Evolutionary conservation across 768 basidiomycete species (phyloP).

Genomic region (Lactarius tabidus): DNA sequence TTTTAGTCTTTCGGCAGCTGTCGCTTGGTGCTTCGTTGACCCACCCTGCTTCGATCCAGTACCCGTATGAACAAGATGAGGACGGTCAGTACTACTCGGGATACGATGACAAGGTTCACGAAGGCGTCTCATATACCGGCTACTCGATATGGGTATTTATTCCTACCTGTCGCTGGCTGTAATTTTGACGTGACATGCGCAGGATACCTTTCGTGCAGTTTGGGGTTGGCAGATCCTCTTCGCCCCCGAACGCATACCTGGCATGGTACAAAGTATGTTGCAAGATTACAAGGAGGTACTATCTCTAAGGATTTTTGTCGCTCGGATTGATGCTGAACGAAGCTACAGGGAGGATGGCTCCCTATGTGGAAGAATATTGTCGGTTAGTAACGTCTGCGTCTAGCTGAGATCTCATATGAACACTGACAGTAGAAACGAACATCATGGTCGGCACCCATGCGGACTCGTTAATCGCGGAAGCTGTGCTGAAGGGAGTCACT

Average conservation of each 20-base stretch:
- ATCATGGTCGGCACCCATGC: conserved; percentile 86
- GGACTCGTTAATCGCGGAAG: conserved; percentile 72
- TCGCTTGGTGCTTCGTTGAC: not conserved
- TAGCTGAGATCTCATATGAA: not conserved
- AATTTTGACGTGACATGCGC: conserved; percentile 2
- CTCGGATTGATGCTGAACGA: not conserved
- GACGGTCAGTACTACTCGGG: conserved; percentile 68
- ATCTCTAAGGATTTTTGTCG: not conserved
- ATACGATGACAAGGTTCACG: conserved; percentile 62
- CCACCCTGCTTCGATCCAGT: conserved; percentile 38
- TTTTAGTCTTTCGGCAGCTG: not conserved
- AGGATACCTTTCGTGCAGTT: conserved; percentile 76
- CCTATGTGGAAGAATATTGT: conserved; percentile 91
- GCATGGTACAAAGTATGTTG: conserved; percentile 76
- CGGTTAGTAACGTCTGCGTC: conserved; percentile 33
- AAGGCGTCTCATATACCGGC: conserved; percentile 69
- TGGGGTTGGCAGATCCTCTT: conserved; percentile 79
- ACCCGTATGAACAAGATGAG: conserved; percentile 74
- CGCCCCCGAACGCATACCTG: conserved; percentile 70
- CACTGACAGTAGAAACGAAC: conserved; percentile 54
- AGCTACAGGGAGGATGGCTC: conserved; percentile 68
- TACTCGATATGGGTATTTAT: conserved; percentile 71
- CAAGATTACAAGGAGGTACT: conserved; percentile 69
- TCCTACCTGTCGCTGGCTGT: too few species aligned
- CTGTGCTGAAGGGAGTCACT: conserved; percentile 58